Evolutionary conservation across 331 rosid genomes (phyloP), one percentile per base, ranked within the genome.

Genomic region (Spiraea crenata): DNA sequence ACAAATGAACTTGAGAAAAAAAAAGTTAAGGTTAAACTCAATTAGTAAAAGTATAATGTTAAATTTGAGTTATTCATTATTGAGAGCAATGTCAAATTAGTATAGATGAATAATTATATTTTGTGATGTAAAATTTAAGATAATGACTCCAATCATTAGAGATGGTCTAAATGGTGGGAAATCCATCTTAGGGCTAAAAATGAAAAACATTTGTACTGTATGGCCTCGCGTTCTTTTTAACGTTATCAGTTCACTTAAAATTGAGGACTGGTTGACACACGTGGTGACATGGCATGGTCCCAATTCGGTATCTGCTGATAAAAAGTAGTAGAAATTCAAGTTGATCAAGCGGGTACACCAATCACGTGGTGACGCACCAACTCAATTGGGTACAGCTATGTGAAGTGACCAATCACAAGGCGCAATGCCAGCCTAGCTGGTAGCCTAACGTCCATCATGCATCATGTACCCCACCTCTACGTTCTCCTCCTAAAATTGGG

Each of bases 331-430:
- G 31, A 25, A 25, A 2, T 25, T 25, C 31, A 25, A 25, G 31
- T 25, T 25, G 5, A 0, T 13, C 1, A 7, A 31, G 17, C 20
- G 57, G 4, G 20, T 25, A 58, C 58, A 17, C 46, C 39, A 25
- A 44, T 52, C 64, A 69, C 70, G 40, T 59, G 57, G 84, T 63
- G 57, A 76, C 48, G 5, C 15, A 1, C 48, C 42, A 55, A 12
- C 3, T 37, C 51, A 25, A 25, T 12, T 19, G n/a, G 35, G 50
- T 71, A 79, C 83, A 83, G 80, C 82, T 83, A 83, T 76, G 77
- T 52, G 42, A 67, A 20, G n/a, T 54, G 63, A 49, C 67, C 63
- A 5, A n/a, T 37, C 4, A n/a, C 9, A 49, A n/a, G 67, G 48
- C 6, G 7, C 41, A 13, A 41, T 35, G 81, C 60, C 84, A 63